Percentiles rank a stretch among this genome's conserved stretches.
Conservation (phyloP, 371 early-diverging fungal genomes). For the Apophysomyces trapeziformis region DNA sequence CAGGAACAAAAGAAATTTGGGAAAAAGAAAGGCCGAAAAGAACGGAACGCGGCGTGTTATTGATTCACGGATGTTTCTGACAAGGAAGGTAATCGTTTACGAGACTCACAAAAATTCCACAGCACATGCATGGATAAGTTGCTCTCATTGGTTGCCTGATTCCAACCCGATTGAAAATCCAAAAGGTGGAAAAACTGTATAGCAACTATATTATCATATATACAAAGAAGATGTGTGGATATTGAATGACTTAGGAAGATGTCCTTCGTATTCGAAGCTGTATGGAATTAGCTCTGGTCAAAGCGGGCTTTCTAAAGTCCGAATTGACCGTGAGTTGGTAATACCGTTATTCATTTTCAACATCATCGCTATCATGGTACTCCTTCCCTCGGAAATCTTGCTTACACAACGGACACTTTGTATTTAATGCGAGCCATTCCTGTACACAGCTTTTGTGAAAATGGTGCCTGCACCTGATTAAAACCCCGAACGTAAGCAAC, state of each 20-base stretch:
- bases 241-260: too few species aligned
- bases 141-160: too few species aligned
- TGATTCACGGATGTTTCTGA: too few species aligned
- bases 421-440: slow-evolving; percentile 37
- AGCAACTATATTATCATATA: too few species aligned
- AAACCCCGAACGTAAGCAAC: neutral
- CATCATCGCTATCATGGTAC: neutral
- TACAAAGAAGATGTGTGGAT: too few species aligned
- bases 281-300: neutral
- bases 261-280: too few species aligned
- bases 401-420: slow-evolving; percentile 42
- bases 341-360: neutral
- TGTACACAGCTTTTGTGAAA: slow-evolving; percentile 39
- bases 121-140: neutral
- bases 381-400: slow-evolving; percentile 31
- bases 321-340: neutral
- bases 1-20: slow-evolving; percentile 1
- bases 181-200: too few species aligned
- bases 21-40: neutral
- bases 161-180: too few species aligned
- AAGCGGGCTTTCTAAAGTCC: too few species aligned
- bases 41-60: neutral
- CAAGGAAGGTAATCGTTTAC: too few species aligned
- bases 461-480: slow-evolving; percentile 45
- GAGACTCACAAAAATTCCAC: neutral